Evolutionary conservation across 2,329 filamentous ascomycete genomes (phyloP).

Genomic region (Cytospora mali): DNA sequence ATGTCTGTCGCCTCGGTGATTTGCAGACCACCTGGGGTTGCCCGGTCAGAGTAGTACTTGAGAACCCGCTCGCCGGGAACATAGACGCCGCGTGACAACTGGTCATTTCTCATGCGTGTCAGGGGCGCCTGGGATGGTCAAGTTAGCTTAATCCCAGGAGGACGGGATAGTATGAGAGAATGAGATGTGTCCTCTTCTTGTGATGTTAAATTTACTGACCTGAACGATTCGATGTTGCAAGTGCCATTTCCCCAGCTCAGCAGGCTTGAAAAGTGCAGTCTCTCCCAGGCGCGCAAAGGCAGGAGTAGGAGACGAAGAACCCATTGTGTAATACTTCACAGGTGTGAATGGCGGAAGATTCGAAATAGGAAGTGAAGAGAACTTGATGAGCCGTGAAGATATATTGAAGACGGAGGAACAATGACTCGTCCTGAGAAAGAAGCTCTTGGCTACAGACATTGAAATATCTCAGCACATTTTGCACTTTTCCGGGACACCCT

Average conservation of each 20-base stretch:
- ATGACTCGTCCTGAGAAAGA: not conserved
- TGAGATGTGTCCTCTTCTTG: not conserved
- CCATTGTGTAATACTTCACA: slow-evolving; percentile 9
- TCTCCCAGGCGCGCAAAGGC: slow-evolving; percentile 29
- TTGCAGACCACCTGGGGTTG: slow-evolving; percentile 37
- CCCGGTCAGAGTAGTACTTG: slow-evolving; percentile 39
- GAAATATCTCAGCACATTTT: slow-evolving; percentile 1
- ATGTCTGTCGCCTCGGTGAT: slow-evolving; percentile 38
- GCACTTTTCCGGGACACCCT: not conserved
- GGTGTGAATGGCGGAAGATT: not conserved
- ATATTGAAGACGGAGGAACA: not conserved
- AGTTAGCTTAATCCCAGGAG: not conserved
- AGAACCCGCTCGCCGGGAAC: slow-evolving; percentile 36
- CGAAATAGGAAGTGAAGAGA: not conserved
- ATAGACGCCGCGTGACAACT: slow-evolving; percentile 39
- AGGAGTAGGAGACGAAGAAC: slow-evolving; percentile 9
- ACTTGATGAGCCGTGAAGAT: not conserved
- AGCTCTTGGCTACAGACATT: not conserved
- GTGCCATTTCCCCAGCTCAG: slow-evolving; percentile 38
- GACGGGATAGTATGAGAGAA: too few species aligned
- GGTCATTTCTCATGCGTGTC: slow-evolving; percentile 38
- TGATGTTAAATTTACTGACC: slow-evolving; percentile 30
- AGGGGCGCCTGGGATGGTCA: slow-evolving; percentile 31
- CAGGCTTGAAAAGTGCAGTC: slow-evolving; percentile 39
- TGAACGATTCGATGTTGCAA: slow-evolving; percentile 43